Evolutionary conservation across 1,284 basidiomycete genomes (phyloP).

Genomic region (Veloporphyrellus conicus): DNA sequence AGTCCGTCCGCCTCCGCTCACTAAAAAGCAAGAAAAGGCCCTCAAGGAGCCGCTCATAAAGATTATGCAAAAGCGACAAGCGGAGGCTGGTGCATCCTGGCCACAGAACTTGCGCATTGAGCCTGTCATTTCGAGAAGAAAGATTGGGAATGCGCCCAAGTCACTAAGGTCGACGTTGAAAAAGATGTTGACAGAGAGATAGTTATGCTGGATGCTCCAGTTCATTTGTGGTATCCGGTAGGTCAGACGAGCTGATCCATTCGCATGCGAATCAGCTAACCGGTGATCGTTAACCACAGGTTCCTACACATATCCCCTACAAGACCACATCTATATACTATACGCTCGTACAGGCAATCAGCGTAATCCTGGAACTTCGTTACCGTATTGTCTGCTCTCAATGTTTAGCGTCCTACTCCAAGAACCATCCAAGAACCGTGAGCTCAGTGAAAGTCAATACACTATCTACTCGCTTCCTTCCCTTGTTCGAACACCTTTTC

Average conservation of each 20-base stretch:
- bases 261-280: background rate
- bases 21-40: slow-evolving; percentile 32
- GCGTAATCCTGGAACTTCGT: background rate
- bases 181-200: slow-evolving; percentile 40
- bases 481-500: slow-evolving; percentile 58
- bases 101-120: slow-evolving; percentile 47
- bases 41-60: slow-evolving; percentile 36
- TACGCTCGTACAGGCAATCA: background rate
- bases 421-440: background rate
- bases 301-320: background rate
- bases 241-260: slow-evolving; percentile 1
- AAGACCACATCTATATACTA: background rate
- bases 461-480: slow-evolving; percentile 13
- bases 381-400: background rate
- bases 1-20: slow-evolving; percentile 27
- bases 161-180: slow-evolving; percentile 36
- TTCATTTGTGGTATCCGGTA: background rate
- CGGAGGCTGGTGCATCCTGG: slow-evolving; percentile 36
- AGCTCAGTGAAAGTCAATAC: background rate
- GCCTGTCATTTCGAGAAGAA: slow-evolving; percentile 35
- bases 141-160: slow-evolving; percentile 36
- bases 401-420: background rate
- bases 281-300: slow-evolving; percentile 1
- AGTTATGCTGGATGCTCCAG: background rate
- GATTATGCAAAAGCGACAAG: slow-evolving; percentile 39